Evolutionary conservation across 495 filamentous ascomycete genomes (phyloP).

Genomic region (Ramalina peruviana): DNA sequence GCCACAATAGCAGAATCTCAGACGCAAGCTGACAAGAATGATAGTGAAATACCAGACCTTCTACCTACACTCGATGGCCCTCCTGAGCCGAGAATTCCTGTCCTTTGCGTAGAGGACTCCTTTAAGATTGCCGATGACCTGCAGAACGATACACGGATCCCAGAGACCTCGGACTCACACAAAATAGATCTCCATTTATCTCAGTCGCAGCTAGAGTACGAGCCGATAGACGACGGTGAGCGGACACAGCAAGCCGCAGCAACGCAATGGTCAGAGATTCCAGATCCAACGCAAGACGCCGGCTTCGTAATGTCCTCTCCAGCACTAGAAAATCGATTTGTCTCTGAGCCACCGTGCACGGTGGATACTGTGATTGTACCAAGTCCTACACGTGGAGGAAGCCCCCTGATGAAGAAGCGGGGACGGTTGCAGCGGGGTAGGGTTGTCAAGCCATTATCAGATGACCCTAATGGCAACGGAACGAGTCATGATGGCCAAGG

Average conservation of each 20-base stretch:
- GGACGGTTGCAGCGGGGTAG: slow-evolving; percentile 42
- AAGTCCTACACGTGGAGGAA: slow-evolving; percentile 29
- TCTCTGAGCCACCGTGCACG: slow-evolving; percentile 51
- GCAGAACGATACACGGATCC: slow-evolving; percentile 26
- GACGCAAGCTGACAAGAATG: slow-evolving; percentile 8
- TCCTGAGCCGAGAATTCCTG: slow-evolving; percentile 38
- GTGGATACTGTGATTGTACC: slow-evolving; percentile 52
- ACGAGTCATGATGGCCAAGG: slow-evolving; percentile 14
- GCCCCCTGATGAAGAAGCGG: slow-evolving; percentile 45
- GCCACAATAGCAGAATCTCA: slow-evolving; percentile 63
- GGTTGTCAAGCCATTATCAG: slow-evolving; percentile 16
- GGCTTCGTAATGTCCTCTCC: slow-evolving; percentile 56
- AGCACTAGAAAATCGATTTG: slow-evolving; percentile 41
- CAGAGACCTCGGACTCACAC: slow-evolving; percentile 11
- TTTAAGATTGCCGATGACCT: slow-evolving; percentile 52
- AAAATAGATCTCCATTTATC: slow-evolving; percentile 36
- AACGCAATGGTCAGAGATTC: slow-evolving; percentile 47
- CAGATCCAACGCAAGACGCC: slow-evolving; percentile 75
- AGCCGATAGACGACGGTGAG: slow-evolving; percentile 26
- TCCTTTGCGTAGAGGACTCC: slow-evolving; percentile 31
- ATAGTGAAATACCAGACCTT: slow-evolving; percentile 27
- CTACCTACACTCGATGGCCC: slow-evolving; percentile 35
- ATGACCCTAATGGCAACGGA: slow-evolving; percentile 28
- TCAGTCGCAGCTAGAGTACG: slow-evolving; percentile 38
- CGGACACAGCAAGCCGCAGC: slow-evolving; percentile 21